Evolutionary conservation across 2,329 filamentous ascomycete genomes (phyloP), one percentile per base, ranked within the genome.

Genomic region (Monosporascus cannonballus): DNA sequence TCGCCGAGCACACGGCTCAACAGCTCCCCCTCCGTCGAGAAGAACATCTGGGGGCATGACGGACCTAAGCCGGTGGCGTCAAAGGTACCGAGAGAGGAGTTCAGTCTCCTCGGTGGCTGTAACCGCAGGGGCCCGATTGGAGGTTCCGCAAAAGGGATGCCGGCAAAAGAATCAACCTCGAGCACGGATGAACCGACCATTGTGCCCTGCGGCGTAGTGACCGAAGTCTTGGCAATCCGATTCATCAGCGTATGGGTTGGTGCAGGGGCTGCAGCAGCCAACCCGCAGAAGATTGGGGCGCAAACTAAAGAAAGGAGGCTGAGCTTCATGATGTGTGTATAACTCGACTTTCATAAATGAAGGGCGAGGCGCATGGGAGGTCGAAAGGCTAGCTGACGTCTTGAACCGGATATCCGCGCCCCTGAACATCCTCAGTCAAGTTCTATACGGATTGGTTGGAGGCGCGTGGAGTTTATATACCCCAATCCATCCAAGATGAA

Each of bases 121-220:
- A 94, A 77, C 17, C 89, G 83, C 24, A 90, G 73, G 3, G 74
- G 66, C 0, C 85, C 87, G 0, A 80, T 76, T 0, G 89, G 89
- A 1, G 87, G 78, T 56, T 89, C 74, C 2, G 88, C 87, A 63
- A 84, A 94, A 3, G 88, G 89, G 52, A 94, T 89, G 22, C 85
- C 87, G 51, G 79, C 83, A 72, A 89, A 92, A 25, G 75, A 80
- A 53, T 93, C 88, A 20, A 90, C 76, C 15, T 53, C 56, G 42
- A 56, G 53, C 1, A 54, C 8, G 2, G 59, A 59, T 11, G 63
- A 56, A n/a, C 66, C 66, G 18, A 67, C 54, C 17, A 68, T 51
- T 8, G 64, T 67, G 8, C 66, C 66, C 27, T 60, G 63, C 9
- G 63, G 53, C 17, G 57, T 61, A 38, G 55, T 47, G 14, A 68